Base-by-base conservation (phyloP, 2,329 filamentous ascomycete species). In the Corniculantispora saksenae region DNA sequence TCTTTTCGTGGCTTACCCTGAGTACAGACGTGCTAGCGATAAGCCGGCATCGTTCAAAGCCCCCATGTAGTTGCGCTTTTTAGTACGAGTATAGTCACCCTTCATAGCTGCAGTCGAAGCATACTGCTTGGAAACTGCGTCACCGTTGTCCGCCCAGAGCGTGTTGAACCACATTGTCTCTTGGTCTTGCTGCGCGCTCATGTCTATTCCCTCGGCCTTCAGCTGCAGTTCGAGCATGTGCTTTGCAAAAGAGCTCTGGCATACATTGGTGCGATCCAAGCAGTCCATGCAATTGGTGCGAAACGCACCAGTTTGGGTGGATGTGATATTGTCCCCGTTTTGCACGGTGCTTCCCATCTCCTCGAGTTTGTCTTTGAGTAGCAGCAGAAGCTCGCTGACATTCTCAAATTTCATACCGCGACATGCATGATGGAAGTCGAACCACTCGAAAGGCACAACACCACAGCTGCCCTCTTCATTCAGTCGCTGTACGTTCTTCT, bases 271-370 rank as follows among this genome's bases (percentile, higher is more conserved):
- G 25, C 95, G 88, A 75, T 99, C 95, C 12, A 99, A 81, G 71
- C 95, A 99, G 74, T 99, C 95, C 95, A 99, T 98, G 77, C 95
- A 99, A 73, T 99, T 99, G 1, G 93, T 97, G 64, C 95, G 86
- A n/a, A 98, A 76, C 8, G 97, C 86, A 1, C 94, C 94, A 29
- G 80, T 83, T 74, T 97, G 94, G 55, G 74, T 80, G 5, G 74
- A 70, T 19, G 77, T 70, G 17, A 85, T 66, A 35, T 77, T 73
- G 2, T 82, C 83, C 21, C 80, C 77, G 15, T 77, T 71, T 61
- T 83, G 80, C 2, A 91, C 84, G 0, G 91, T 93, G 79, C 91
- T 93, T 1, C 91, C 89, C 54, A 90, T 87, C 5, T 83, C 81
- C 51, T 91, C 87, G 13, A 97, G 80, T n/a, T 85, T 88, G 4